Evolutionary conservation across 1,284 basidiomycete genomes (phyloP), one percentile per base, ranked within the genome.

Genomic region (Coriolopsis trogii): DNA sequence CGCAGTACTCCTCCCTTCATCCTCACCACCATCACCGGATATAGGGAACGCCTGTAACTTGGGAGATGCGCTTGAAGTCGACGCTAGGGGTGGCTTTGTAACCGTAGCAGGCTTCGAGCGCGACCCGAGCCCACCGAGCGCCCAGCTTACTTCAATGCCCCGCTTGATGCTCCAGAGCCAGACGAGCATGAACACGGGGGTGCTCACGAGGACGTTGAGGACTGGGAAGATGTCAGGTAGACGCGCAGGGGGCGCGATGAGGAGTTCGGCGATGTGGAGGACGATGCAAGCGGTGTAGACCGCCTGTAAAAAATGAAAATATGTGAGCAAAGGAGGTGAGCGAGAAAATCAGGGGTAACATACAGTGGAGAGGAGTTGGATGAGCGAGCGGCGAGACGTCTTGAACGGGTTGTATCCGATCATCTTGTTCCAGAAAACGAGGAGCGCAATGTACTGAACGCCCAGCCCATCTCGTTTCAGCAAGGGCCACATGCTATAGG

Each of bases 151-250:
- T 55, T 89, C 81, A 18, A 89, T 64, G 12, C 82, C 79, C 25
- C 84, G 81, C 57, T 85, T 85, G 65, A 90, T 85, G 53, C 87
- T 88, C 89, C 89, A 91, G 13, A 88, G 64, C 87, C 86, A 90
- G 30, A 80, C 75, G 16, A 91, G 68, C 5, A 73, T 78, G 66
- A 96, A 95, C 8, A 93, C 81, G 0, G 85, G 87, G 3, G 88
- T 89, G 63, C 85, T 84, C 38, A 95, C 67, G n/a, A 93, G 78
- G 3, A 95, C 86, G 65, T 95, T 96, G 29, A 95, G 73, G 1
- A 96, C 92, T 0, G 89, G 75, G 66, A 85, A 96, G 42, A 97
- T 69, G 66, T 97, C 93, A 0, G 94, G 95, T 60, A 93, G 90
- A 55, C 88, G 84, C 7, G 77, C 62, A 3, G 89, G 89, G 16